These are phyloP conservation scores for Mycena citricolor DNA, from an alignment of 1,284 basidiomycete genomes.

Conservation along the genomic window DNA sequence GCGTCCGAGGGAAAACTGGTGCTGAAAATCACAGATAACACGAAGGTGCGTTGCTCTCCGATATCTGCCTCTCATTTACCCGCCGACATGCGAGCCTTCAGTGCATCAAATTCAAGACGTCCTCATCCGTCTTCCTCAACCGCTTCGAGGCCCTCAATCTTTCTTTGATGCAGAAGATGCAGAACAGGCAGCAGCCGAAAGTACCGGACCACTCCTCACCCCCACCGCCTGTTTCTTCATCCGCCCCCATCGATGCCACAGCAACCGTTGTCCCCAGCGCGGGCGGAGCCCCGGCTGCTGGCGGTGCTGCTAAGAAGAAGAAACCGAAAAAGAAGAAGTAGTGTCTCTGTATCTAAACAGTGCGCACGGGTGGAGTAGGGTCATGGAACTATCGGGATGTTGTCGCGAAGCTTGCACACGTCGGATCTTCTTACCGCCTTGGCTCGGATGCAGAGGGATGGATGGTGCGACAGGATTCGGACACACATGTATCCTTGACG, in stretches of 20 bases:
- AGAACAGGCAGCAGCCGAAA: conserved; percentile 44
- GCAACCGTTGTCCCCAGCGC: conserved; percentile 27
- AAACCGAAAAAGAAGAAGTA: conserved; percentile 58
- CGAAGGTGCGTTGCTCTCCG: conserved; percentile 58
- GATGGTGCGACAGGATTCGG: too few species aligned
- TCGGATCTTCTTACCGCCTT: too few species aligned
- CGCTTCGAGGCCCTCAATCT: conserved; percentile 91
- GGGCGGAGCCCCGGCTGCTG: conserved; percentile 34
- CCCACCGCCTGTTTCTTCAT: conserved; percentile 4
- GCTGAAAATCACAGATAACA: conserved; percentile 88
- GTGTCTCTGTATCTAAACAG: too few species aligned
- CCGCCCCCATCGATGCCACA: neutral
- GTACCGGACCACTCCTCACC: conserved; percentile 21
- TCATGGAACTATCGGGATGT: too few species aligned
- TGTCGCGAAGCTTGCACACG: too few species aligned
- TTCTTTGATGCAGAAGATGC: conserved; percentile 80
- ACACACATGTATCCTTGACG: too few species aligned
- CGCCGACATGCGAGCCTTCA: conserved; percentile 31
- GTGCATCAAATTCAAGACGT: conserved; percentile 95
- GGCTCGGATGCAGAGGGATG: too few species aligned
- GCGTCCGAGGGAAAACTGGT: conserved; percentile 81
- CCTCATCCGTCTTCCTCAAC: conserved; percentile 90
- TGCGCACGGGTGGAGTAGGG: too few species aligned
- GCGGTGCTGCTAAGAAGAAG: conserved; percentile 54
- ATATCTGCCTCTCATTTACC: neutral